Base-by-base conservation (phyloP, 208 protist genomes). In the Trypanosoma conorhini region DNA sequence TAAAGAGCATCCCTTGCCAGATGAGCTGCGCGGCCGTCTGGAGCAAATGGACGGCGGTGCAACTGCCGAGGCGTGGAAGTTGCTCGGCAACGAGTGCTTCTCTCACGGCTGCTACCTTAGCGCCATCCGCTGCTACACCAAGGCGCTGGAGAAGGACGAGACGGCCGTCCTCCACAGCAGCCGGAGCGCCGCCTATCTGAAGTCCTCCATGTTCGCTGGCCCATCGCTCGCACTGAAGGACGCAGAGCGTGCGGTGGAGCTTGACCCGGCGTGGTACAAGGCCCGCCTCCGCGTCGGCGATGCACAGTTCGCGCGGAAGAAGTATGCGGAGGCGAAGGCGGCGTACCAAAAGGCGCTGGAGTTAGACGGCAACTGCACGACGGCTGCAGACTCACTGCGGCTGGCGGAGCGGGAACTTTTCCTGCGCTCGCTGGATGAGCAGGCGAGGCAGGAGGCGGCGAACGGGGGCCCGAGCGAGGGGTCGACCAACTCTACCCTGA, bases 101-200 rank as follows among this genome's bases (percentile, higher is more conserved):
- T 28, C 73, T n/a, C 59, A 70, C 42, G 80, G 80, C 28, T 85
- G 72, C 58, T 86, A 83, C 71, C 44, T 92, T 24, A 79, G 79
- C n/a, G 94, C 94, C 9, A 91, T 98, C 8, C 70, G 74, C 42
- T 89, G 84, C 57, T 98, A 97, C 70, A 94, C 87, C n/a, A 78
- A 78, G 28, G 85, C 93, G 19, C 86, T 95, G 46, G 70, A 82
- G 28, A 70, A 22, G 61, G 73, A 68, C 17, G 77, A 85, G 46
- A 85, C 87, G 26, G 89, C 91, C 1, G 68, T 92, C 13, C 62
- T 96, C n/a, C 92, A 79, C 60, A 95, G 89, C 72, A 98, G 97
- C 68, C 76, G 94, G 46, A 96, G 91, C 35, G 94, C 90, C 8
- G 85, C 90, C 5, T 93, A 94, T 71, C 60, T 95, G 62, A 75